Percentiles rank a stretch among this genome's conserved stretches.
These are phyloP conservation scores for Myxozyma vanderwaltii DNA, from an alignment of 805 yeast species.

Conservation along the genomic window DNA sequence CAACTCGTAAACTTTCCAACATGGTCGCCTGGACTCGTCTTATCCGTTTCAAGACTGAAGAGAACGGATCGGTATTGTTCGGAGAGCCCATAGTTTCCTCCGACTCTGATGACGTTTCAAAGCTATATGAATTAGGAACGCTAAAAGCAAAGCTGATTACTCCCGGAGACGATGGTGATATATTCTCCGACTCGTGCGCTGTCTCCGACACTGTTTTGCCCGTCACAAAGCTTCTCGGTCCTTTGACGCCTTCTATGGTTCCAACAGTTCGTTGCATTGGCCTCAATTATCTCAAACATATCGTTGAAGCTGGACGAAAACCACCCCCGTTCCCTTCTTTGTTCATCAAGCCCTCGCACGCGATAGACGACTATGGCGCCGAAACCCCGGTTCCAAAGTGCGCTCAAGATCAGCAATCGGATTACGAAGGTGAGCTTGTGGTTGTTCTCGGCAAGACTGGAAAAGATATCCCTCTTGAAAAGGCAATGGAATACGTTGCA, in stretches of 20 bases:
- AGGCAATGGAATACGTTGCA: constrained; percentile 50
- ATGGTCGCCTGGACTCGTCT: constrained; percentile 6
- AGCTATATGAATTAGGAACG: neutral
- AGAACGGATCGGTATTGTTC: neutral
- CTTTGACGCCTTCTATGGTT: constrained; percentile 44
- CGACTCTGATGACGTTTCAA: neutral
- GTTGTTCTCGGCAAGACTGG: constrained; percentile 55
- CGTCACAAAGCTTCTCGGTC: constrained; percentile 43
- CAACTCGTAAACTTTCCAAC: too few relatives aligned
- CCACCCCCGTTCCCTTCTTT: constrained; percentile 31
- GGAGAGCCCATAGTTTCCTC: neutral
- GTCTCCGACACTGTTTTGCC: constrained; percentile 21
- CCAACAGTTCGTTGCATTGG: constrained; percentile 52
- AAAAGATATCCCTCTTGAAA: constrained; percentile 46
- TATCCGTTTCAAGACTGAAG: constrained; percentile 4
- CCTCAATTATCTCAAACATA: constrained; percentile 38
- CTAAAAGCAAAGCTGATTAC: constrained; percentile 21
- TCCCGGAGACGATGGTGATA: constrained; percentile 19
- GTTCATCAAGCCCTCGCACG: constrained; percentile 25
- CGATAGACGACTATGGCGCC: constrained; percentile 29
- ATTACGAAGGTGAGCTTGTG: constrained; percentile 58
- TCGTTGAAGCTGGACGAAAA: constrained; percentile 25
- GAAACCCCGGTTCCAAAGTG: constrained; percentile 22
- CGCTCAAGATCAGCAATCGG: too few relatives aligned
- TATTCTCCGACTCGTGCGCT: constrained; percentile 16